A percentile compares a stretch with the other conserved stretches of the same genome.
Evolutionary conservation across 306 rosid genomes (phyloP).

Genomic region (Rosa lucieae): DNA sequence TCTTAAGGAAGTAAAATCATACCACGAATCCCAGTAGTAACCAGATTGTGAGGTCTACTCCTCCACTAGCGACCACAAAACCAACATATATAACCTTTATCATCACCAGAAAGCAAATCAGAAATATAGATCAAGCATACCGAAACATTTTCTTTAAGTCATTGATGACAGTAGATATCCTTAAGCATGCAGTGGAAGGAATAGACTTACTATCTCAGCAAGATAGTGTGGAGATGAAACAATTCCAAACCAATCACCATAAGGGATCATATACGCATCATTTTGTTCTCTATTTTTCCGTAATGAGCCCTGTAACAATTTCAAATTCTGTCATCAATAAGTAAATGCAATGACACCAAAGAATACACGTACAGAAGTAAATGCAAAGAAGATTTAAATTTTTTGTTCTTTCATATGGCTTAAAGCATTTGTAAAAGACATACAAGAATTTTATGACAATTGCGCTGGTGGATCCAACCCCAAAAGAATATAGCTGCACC

Average conservation of each 20-base stretch:
- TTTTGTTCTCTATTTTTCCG: constrained; percentile 43
- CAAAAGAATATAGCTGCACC: constrained; percentile 67
- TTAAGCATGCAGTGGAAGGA: not conserved
- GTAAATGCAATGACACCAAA: constrained; percentile 1
- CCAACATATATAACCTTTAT: constrained; percentile 71
- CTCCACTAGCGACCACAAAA: constrained; percentile 78
- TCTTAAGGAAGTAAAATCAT: not conserved
- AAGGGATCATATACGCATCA: constrained; percentile 67
- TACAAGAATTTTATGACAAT: constrained; percentile 83
- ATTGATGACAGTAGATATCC: not conserved
- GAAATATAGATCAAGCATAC: not conserved
- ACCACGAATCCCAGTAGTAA: constrained; percentile 79
- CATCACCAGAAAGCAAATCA: not conserved
- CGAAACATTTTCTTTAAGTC: too few relatives aligned
- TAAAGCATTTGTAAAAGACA: constrained; percentile 9
- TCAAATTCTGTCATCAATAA: constrained; percentile 25
- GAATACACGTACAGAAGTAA: not conserved
- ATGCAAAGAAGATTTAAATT: not conserved
- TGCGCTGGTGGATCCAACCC: constrained; percentile 85
- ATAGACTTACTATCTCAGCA: constrained; percentile 69
- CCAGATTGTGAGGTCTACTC: constrained; percentile 76
- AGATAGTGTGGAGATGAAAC: constrained; percentile 93
- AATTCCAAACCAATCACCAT: constrained; percentile 76
- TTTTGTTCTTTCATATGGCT: not conserved
- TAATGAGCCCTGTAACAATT: constrained; percentile 68